Evolutionary conservation across 2,329 filamentous ascomycete genomes (phyloP), one percentile per base, ranked within the genome.

Genomic region (Talaromyces rugulosus): DNA sequence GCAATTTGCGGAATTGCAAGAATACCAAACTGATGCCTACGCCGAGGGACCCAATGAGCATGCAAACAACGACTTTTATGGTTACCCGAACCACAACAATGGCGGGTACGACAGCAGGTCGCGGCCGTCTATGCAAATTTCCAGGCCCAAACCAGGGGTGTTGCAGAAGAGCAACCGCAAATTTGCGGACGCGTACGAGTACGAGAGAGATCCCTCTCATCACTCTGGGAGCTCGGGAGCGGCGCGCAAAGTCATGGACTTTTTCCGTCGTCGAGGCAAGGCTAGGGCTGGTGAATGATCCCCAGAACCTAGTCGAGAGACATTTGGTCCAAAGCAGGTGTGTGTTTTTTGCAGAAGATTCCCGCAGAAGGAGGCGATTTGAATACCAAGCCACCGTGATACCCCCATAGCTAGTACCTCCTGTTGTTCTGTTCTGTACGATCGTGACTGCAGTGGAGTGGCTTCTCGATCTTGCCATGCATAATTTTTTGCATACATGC

Each of bases 181-280:
- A 66, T 96, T 99, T 69, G 88, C 86, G 1, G 92, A 97, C 70
- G 92, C 90, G 1, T 97, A 96, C 73, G 92, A 96, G 64, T 85
- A 87, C 65, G 89, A 91, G 67, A 72, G 74, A 18, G 75, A 78
- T 50, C 71, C 72, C 27, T 84, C 86, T 56, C 85, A 88, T 58
- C 88, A 92, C 70, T 88, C 88, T 34, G 94, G 94, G 52, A 96
- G 90, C 75, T 94, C 88, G 66, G 91, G 91, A 61, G 90, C 92
- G 3, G 92, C 93, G 14, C 89, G 93, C 74, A 88, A 92, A 72
- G 95, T 99, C 44, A 98, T 99, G 93, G 94, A 99, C 78, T 96
- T 98, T 77, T 99, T 99, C 82, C 85, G 95, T 69, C 85, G 93
- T 74, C 86, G 93, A 73, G 91, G 90, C 61, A 92, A 89, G 78